Conservation (phyloP, 192 early-diverging fungal genomes). For the Allomyces macrogynus region DNA sequence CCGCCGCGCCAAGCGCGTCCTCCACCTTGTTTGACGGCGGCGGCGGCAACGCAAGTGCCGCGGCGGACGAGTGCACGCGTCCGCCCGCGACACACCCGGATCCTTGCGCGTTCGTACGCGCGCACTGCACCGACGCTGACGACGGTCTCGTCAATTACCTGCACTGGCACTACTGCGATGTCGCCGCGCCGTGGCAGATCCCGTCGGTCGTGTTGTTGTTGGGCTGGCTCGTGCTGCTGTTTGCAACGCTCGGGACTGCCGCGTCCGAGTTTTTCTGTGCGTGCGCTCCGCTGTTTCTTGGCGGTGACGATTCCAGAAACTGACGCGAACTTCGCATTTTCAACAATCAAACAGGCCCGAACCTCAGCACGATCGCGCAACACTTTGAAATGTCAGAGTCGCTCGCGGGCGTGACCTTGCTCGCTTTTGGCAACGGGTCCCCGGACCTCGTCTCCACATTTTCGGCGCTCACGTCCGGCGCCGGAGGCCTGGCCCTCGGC, state of each 20-base stretch:
- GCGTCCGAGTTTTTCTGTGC: constrained; percentile 68
- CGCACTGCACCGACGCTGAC: no score
- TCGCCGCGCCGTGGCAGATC: not conserved
- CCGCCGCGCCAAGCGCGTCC: no score
- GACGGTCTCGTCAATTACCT: not conserved
- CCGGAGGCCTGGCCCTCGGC: constrained; percentile 64
- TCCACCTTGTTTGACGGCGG: no score
- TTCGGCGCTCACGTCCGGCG: constrained; percentile 44
- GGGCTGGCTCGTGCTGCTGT: constrained; percentile 49
- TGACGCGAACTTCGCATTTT: no score
- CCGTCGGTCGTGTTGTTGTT: not conserved
- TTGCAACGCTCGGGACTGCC: constrained; percentile 53
- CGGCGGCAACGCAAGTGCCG: no score
- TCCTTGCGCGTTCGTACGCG: no score
- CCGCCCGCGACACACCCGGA: no score
- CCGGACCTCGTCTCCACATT: constrained; percentile 84
- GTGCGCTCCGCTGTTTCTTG: constrained; percentile 1
- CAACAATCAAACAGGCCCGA: constrained; percentile 30
- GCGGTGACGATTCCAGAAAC: no score
- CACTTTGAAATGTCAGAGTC: constrained; percentile 61
- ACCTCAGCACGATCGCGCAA: constrained; percentile 56
- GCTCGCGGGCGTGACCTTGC: constrained; percentile 55
- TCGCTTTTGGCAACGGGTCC: constrained; percentile 79
- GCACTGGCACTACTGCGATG: not conserved
- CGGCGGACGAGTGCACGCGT: no score